Base-by-base conservation (phyloP, 139 green algal species). In the Picochlorum sp. region DNA sequence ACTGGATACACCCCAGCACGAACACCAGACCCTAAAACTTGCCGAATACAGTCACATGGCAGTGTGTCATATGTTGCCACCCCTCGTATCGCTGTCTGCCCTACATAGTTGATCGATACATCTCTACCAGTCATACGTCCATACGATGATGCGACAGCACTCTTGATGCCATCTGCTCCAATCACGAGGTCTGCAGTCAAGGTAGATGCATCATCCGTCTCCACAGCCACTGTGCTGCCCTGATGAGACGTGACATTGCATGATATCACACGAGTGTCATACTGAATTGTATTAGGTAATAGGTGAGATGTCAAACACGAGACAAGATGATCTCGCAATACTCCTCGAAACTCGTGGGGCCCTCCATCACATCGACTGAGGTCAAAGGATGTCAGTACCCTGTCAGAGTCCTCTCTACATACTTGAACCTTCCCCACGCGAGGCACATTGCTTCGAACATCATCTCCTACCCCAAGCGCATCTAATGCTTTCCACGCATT, bases 401-500 rank as follows among this genome's bases (percentile, higher is more conserved):
- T 37, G 2, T 79, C 78, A 49, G 59, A 37, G 1, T 68, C 20
- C 57, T 65, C 20, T 32, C 57, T 70, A 56, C 68, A 79, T 6
- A 88, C 63, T 66, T 86, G 55, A 4, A 84, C 54, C 50, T 74
- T n/a, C 49, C 74, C 61, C 18, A 88, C 49, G 24, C 57, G 45
- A 0, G 71, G 70, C 52, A 81, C 63, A 24, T 66, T 37, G 16
- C 58, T 54, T 21, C 51, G 51, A 58, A 91, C 65, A 28, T 64
- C 28, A 13, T 83, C 71, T 9, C 52, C 86, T 6, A 80, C 75
- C 1, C 75, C 80, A 21, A 94, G 64, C 0, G 69, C 76, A 45
- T 94, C 86, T 70, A 94, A 71, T 0, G 84, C 84, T 15, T 74
- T 63, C 80, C 85, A 94, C 2, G 80, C 86, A 61, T 94, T 94